Conservation (phyloP, 2,329 filamentous ascomycete genomes). For the Beauveria sp. region DNA sequence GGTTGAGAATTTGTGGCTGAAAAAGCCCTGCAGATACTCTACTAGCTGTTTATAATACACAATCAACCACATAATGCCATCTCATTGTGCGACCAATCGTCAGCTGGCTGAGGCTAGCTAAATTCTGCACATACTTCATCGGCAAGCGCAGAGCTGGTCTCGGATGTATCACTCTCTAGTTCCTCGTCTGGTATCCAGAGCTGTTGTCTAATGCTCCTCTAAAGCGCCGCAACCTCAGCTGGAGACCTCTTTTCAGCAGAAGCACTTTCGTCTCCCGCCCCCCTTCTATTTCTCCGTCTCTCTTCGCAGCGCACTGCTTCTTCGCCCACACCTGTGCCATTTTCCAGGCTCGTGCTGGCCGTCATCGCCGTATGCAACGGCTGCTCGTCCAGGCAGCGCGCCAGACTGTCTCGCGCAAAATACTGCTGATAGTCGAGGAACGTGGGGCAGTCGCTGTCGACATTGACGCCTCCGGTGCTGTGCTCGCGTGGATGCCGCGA, state of each 20-base stretch:
- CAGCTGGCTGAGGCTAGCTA: not conserved
- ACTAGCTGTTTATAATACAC: conserved; percentile 6
- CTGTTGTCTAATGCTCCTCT: conserved; percentile 22
- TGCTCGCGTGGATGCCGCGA: not conserved
- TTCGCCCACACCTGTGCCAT: not conserved
- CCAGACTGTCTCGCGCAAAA: conserved; percentile 23
- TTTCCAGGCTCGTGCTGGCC: too few relatives aligned
- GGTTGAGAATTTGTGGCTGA: not conserved
- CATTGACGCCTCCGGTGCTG: conserved; percentile 5
- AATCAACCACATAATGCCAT: not conserved
- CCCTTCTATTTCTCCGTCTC: not conserved
- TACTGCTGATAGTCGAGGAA: conserved; percentile 26
- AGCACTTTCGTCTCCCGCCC: not conserved
- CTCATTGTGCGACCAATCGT: not conserved
- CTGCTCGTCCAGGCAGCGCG: conserved; percentile 23
- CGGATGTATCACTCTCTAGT: conserved; percentile 13
- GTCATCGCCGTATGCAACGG: too few relatives aligned
- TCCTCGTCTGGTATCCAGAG: conserved; percentile 26
- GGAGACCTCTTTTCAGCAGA: conserved; percentile 6
- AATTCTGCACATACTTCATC: not conserved
- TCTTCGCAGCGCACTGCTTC: not conserved
- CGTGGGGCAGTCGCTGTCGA: conserved; percentile 25
- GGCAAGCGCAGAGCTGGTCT: not conserved
- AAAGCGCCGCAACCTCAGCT: conserved; percentile 24
- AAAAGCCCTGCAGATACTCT: not conserved